A percentile compares a stretch with the other conserved stretches of the same genome.
phyloP scores from a whole-genome alignment of 257 asterid species.

The Solanum virginianum region DNA sequence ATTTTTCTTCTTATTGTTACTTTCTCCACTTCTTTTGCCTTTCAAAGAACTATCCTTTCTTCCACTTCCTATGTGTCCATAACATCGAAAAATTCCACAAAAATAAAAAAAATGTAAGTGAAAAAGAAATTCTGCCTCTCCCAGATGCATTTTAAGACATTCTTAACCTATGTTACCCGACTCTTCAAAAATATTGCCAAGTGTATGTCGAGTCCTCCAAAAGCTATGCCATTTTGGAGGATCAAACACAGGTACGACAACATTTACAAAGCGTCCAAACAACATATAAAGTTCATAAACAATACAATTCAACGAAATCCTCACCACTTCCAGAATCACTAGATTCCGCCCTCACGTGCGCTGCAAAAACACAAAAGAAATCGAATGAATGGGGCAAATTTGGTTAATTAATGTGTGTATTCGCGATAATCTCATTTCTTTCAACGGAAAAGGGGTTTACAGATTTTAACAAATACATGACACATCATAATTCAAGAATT shows the following conservation, averaged over 20 bases:
- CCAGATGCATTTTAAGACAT: not conserved
- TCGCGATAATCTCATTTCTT: too few species aligned
- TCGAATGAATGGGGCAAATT: too few species aligned
- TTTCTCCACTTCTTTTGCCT: constrained; percentile 21
- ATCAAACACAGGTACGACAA: not conserved
- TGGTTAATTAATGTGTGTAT: too few species aligned
- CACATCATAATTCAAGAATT: not conserved
- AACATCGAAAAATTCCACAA: not conserved
- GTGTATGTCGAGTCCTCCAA: not conserved
- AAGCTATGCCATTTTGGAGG: not conserved
- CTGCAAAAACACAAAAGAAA: constrained; percentile 8
- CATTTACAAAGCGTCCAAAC: not conserved
- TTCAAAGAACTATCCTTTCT: constrained; percentile 24
- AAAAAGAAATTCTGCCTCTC: not conserved
- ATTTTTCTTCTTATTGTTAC: constrained; percentile 17
- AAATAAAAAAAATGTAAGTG: not conserved
- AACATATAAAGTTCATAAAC: not conserved
- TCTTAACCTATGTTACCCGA: not conserved
- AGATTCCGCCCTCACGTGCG: constrained; percentile 23
- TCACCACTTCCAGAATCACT: constrained; percentile 24
- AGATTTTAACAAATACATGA: not conserved
- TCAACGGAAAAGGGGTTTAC: not conserved
- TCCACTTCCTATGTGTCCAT: constrained; percentile 15
- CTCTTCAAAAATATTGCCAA: not conserved
- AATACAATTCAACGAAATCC: not conserved